Evolutionary conservation across 2,329 filamentous ascomycete species (phyloP).

Genomic region (Xylariaceae sp.): DNA sequence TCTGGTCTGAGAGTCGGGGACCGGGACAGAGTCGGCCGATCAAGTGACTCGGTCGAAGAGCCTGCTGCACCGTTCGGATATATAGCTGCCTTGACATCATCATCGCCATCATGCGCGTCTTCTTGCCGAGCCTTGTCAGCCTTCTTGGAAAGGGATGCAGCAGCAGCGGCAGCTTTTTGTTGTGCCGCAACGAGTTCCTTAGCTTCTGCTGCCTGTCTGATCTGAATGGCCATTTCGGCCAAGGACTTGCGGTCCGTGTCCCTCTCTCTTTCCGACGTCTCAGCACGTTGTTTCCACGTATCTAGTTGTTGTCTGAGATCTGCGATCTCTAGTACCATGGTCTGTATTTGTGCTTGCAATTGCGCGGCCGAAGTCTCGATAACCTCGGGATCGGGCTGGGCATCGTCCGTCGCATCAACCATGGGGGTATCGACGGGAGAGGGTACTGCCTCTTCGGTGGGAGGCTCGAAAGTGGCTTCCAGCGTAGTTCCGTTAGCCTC

Average conservation of each 20-base stretch:
- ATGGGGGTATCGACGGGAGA: constrained; percentile 18
- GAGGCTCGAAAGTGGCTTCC: constrained; percentile 47
- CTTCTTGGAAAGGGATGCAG: too few species aligned
- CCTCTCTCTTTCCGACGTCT: constrained; percentile 76
- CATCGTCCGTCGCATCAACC: constrained; percentile 18
- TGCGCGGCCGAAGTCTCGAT: constrained; percentile 37
- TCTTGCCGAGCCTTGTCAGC: background rate
- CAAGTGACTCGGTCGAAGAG: constrained; percentile 35
- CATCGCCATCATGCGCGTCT: constrained; percentile 18
- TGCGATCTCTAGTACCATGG: constrained; percentile 76
- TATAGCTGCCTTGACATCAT: constrained; percentile 15
- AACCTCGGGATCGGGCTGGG: constrained; percentile 32
- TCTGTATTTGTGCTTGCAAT: constrained; percentile 70
- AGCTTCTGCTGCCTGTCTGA: constrained; percentile 66
- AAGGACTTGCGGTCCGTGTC: constrained; percentile 70
- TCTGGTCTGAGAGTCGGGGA: constrained; percentile 50
- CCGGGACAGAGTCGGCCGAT: constrained; percentile 45
- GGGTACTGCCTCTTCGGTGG: constrained; percentile 29
- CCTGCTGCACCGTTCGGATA: background rate
- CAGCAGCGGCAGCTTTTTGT: constrained; percentile 35
- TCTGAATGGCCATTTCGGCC: constrained; percentile 82
- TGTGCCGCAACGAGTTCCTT: constrained; percentile 41
- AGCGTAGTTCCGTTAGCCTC: constrained; percentile 39
- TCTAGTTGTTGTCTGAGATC: constrained; percentile 79
- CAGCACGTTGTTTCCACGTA: constrained; percentile 71